phyloP scores from a whole-genome alignment of 1,284 basidiomycete species.

The Naganishia sp. region DNA sequence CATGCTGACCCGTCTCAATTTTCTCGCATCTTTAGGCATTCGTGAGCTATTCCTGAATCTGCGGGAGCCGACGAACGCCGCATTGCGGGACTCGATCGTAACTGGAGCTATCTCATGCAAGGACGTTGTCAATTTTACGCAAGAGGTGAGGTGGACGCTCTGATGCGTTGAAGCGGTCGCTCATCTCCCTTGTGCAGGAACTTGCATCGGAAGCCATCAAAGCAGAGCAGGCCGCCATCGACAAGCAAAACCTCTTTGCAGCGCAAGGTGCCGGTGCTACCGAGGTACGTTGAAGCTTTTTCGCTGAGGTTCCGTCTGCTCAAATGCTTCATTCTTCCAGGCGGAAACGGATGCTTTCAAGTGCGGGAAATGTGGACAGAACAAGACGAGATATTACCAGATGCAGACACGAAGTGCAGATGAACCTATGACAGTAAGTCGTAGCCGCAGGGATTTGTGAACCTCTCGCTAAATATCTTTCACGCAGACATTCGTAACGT shows the following conservation, averaged over 20 bases:
- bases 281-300: constrained; percentile 52
- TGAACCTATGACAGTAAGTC: constrained; percentile 89
- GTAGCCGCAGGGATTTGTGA: not conserved
- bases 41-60: constrained; percentile 88
- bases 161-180: not conserved
- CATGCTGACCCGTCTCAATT: constrained; percentile 3
- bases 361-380: constrained; percentile 87
- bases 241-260: constrained; percentile 85
- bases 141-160: constrained; percentile 60
- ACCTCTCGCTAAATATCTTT: constrained; percentile 12
- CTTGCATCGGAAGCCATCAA: constrained; percentile 94
- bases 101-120: constrained; percentile 72
- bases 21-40: constrained; percentile 69
- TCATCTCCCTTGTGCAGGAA: constrained; percentile 61
- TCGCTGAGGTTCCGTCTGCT: not conserved
- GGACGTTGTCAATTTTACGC: constrained; percentile 77
- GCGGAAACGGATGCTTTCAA: constrained; percentile 99
- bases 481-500: constrained; percentile 64
- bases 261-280: constrained; percentile 85
- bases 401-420: constrained; percentile 92
- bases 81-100: constrained; percentile 78
- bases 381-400: constrained; percentile 89
- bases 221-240: constrained; percentile 76
- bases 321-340: constrained; percentile 40
- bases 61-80: constrained; percentile 93